Evolutionary conservation across 2,329 filamentous ascomycete genomes (phyloP), one percentile per base, ranked within the genome.

Genomic region (Hymenoscyphus fructigenus): DNA sequence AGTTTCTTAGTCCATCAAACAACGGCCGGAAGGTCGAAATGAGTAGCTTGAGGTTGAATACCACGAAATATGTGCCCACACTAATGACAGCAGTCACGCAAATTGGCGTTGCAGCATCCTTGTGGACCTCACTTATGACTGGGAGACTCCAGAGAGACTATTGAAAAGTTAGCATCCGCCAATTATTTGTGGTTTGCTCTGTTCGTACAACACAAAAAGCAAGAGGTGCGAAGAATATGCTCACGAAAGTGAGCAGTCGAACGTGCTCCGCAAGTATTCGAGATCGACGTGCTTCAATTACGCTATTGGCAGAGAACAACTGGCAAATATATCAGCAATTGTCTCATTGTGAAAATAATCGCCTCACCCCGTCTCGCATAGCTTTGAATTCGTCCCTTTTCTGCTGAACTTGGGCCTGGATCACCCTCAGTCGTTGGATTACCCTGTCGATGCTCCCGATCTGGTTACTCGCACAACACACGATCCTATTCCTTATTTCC

Each of bases 161-260:
- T 59, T 23, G 34, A 59, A n/a, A 34, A 20, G 3, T 38, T 15
- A 36, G 20, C 20, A 59, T 15, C 14, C 3, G 20, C 14, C 5
- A 10, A 15, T 41, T 41, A 14, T 12, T 26, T 6, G 32, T 38
- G 47, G 47, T 14, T 50, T 17, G 23, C 12, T 32, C 12, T n/a
- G n/a, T 26, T 29, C 59, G 38, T 50, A 53, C 59, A 28, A 60
- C 28, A 23, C 59, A 60, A 41, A 50, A 50, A 5, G 59, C 20
- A 17, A 60, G 41, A 60, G 59, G 38, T 7, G 41, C 36, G 29
- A 60, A 60, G 59, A 60, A 50, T 47, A 50, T 60, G 59, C 59
- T 50, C 5, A 60, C 38, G 23, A 47, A 50, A 15, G 59, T 60
- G 36, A 50, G 26, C 15, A 60, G 38, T 29, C 59, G 10, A 10